Conservation (phyloP, 345 rosid species). For the Syzygium aqueum region DNA sequence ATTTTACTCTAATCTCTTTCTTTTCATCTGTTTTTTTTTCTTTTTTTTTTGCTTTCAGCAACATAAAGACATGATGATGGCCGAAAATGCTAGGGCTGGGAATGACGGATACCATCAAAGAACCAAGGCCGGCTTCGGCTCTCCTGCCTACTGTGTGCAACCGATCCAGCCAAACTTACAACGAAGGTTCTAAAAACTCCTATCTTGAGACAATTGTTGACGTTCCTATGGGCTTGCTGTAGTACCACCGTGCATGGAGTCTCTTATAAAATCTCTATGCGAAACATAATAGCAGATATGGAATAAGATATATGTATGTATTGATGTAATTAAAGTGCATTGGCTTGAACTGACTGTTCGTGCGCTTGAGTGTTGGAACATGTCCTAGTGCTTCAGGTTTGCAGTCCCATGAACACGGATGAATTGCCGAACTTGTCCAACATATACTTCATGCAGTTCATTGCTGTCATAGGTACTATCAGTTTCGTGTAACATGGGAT, state of each 20-base stretch:
- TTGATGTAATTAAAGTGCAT: background rate
- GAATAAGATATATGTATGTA: background rate
- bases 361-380: background rate
- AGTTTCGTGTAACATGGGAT: background rate
- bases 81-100: background rate
- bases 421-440: background rate
- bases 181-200: background rate
- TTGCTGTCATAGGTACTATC: background rate
- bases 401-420: background rate
- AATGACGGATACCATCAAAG: background rate
- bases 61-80: background rate
- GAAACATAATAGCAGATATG: background rate
- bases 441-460: background rate
- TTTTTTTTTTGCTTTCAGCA: background rate
- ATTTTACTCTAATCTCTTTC: background rate
- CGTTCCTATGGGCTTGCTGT: background rate
- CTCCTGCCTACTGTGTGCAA: background rate
- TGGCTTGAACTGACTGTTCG: background rate
- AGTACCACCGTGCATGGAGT: background rate
- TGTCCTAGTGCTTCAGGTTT: background rate
- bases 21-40: background rate
- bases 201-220: background rate
- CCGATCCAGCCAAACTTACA: conserved; percentile 1
- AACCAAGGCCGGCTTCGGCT: background rate
- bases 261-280: background rate